Evolutionary conservation across 345 rosid genomes (phyloP).

Genomic region (Lagerstroemia speciosa): DNA sequence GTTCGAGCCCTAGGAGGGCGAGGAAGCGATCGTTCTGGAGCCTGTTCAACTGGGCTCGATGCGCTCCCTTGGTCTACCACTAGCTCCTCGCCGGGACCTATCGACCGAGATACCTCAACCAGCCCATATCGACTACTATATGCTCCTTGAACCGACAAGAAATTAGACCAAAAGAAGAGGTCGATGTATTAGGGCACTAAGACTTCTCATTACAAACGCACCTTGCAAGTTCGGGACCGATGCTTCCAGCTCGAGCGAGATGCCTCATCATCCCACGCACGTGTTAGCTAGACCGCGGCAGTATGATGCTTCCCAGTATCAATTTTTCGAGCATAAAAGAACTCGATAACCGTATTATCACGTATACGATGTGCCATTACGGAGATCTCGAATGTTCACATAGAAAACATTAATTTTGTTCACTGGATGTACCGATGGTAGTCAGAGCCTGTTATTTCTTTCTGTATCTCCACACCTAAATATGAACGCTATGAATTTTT

Average conservation of each 20-base stretch:
- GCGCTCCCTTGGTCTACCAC: conserved; percentile 20
- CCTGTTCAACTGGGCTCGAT: conserved; percentile 13
- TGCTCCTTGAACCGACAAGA: not conserved
- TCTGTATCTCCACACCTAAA: no score
- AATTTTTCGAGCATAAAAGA: not conserved
- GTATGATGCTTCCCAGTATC: not conserved
- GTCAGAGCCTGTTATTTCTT: no score
- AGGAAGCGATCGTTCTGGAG: conserved; percentile 26
- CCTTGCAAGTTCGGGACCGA: not conserved
- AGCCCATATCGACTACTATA: not conserved
- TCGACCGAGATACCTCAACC: no score
- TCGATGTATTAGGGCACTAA: not conserved
- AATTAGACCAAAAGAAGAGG: not conserved
- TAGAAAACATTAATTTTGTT: no score
- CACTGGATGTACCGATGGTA: no score
- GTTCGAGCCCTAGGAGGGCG: not conserved
- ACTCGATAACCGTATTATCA: no score
- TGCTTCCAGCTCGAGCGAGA: not conserved
- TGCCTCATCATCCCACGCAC: not conserved
- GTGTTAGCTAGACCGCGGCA: not conserved
- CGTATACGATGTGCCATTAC: no score
- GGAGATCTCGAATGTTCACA: no score
- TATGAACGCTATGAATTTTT: no score
- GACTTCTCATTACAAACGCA: not conserved
- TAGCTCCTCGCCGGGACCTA: not conserved